phyloP scores from a whole-genome alignment of 208 protist species.

The Crithidia acanthocephali region DNA sequence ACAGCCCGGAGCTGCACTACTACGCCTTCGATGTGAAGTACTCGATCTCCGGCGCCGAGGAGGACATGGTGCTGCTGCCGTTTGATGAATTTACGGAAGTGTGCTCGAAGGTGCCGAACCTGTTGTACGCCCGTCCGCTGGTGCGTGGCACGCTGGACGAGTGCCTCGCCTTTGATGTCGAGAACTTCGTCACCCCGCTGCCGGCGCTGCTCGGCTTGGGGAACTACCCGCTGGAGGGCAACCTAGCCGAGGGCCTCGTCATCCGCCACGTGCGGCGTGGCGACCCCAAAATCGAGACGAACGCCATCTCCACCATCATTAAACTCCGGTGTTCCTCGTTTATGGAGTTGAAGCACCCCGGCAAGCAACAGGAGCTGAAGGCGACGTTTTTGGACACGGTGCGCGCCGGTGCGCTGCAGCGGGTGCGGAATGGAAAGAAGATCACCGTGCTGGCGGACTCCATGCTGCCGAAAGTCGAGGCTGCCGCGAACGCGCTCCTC shows the following conservation, averaged over 20 bases:
- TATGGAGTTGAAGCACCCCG: conserved; percentile 90
- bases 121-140: conserved; percentile 78
- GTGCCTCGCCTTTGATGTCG: conserved; percentile 89
- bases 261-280: conserved; percentile 84
- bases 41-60: conserved; percentile 75
- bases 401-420: conserved; percentile 67
- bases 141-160: conserved; percentile 83
- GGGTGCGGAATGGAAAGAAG: conserved; percentile 50
- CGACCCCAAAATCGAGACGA: conserved; percentile 60
- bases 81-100: conserved; percentile 86
- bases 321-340: conserved; percentile 89
- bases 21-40: conserved; percentile 90
- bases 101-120: conserved; percentile 65
- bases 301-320: conserved; percentile 85
- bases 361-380: conserved; percentile 91
- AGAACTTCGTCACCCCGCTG: conserved; percentile 86
- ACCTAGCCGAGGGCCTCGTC: conserved; percentile 89
- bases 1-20: conserved; percentile 90
- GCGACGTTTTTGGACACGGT: conserved; percentile 89
- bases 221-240: conserved; percentile 90
- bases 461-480: conserved; percentile 84
- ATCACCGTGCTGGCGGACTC: conserved; percentile 76
- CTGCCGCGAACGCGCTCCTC: conserved; percentile 77
- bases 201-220: conserved; percentile 84
- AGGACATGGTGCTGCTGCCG: conserved; percentile 74